Conservation (phyloP, 2,329 filamentous ascomycete species). For the Cryphonectria nitschkei region DNA sequence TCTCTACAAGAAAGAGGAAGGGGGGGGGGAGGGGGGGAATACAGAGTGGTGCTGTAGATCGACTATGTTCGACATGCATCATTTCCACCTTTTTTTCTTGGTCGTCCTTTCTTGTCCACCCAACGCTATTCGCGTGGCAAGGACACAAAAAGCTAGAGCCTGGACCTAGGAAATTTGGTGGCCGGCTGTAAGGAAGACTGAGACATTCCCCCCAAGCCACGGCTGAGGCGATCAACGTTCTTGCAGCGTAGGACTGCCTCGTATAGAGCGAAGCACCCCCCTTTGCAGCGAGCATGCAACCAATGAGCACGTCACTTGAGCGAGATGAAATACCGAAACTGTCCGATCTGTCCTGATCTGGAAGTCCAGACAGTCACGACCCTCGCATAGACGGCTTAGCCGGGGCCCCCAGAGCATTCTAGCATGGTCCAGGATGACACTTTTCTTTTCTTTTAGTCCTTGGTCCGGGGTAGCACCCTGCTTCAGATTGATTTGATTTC, state of each 20-base stretch:
- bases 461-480: slow-evolving; percentile 7
- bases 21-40: no score
- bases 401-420: slow-evolving; percentile 2
- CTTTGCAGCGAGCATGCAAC: slow-evolving; percentile 12
- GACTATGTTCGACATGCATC: not conserved
- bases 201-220: slow-evolving; percentile 27
- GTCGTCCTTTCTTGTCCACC: not conserved
- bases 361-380: slow-evolving; percentile 18
- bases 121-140: slow-evolving; percentile 10
- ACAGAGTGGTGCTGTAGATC: not conserved
- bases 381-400: slow-evolving; percentile 4
- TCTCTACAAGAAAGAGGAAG: not conserved
- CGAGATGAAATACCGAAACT: slow-evolving; percentile 27
- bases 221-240: slow-evolving; percentile 28
- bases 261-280: slow-evolving; percentile 26
- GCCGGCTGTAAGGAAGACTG: slow-evolving; percentile 19
- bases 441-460: not conserved
- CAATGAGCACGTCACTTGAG: slow-evolving; percentile 24
- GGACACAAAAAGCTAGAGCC: not conserved
- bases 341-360: slow-evolving; percentile 25
- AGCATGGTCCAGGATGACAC: slow-evolving; percentile 2
- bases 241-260: slow-evolving; percentile 28
- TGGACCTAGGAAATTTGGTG: slow-evolving; percentile 1
- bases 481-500: not conserved
- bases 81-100: no score